phyloP scores from a whole-genome alignment of 148 eudicot genomes.

The Rhododendron simsii region DNA sequence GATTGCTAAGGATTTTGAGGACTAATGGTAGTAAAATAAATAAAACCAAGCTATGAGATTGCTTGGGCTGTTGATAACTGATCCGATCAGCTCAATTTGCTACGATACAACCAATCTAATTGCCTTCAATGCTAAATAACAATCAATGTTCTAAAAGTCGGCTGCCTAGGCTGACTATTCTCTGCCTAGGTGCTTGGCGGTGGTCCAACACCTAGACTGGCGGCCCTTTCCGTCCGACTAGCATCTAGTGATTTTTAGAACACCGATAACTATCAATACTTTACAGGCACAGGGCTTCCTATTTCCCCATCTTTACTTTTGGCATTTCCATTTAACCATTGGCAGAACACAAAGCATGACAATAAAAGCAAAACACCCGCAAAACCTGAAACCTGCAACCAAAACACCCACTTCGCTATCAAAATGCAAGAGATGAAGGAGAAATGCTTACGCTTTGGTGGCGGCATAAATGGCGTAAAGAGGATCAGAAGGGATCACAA shows the following conservation, averaged over 20 bases:
- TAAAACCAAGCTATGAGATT: not conserved
- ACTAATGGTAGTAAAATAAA: not conserved
- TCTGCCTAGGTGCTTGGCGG: not conserved
- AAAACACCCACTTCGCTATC: not conserved
- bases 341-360: not conserved
- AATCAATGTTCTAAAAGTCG: not conserved
- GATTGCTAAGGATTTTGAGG: not conserved
- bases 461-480: conserved; percentile 66
- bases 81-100: not conserved
- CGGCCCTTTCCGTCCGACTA: not conserved
- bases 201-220: not conserved
- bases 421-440: not conserved
- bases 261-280: not conserved
- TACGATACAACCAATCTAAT: not conserved
- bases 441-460: conserved; percentile 60
- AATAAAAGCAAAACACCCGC: not conserved
- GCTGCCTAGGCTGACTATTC: not conserved
- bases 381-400: not conserved
- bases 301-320: not conserved
- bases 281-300: not conserved
- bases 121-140: not conserved
- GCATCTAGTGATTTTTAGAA: no score
- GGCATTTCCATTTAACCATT: not conserved
- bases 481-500: conserved; percentile 69
- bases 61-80: not conserved